Percentiles rank a stretch among this genome's conserved stretches.
Conservation (phyloP, 106 monocot species). For the Allium cepa region DNA sequence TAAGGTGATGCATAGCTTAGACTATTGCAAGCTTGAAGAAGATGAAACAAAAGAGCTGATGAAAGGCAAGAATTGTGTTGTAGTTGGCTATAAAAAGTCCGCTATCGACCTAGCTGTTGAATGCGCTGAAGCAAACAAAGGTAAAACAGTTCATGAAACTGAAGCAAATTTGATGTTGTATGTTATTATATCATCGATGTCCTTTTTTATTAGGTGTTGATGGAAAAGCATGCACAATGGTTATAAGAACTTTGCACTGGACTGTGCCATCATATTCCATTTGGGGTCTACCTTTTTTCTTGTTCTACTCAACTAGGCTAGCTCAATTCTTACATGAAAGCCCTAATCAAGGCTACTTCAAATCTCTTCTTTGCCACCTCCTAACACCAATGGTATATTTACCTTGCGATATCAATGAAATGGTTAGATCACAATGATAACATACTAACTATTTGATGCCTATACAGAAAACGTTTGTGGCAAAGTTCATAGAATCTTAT, state of each 20-base stretch:
- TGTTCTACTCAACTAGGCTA: conserved; percentile 49
- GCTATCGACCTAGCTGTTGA: conserved; percentile 80
- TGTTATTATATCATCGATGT: background rate
- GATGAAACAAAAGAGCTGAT: conserved; percentile 34
- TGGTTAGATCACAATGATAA: background rate
- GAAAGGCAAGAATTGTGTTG: conserved; percentile 73
- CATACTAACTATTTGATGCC: background rate
- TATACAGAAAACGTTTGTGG: conserved; percentile 49
- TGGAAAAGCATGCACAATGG: conserved; percentile 66
- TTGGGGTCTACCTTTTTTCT: conserved; percentile 60
- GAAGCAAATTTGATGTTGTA: background rate
- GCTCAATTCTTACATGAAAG: conserved; percentile 52
- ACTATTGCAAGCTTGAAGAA: conserved; percentile 72
- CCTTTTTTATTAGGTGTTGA: conserved; percentile 25
- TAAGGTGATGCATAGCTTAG: conserved; percentile 67
- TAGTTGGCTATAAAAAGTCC: conserved; percentile 86
- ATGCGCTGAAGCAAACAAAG: conserved; percentile 72
- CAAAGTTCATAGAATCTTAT: conserved; percentile 79
- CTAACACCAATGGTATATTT: conserved; percentile 38
- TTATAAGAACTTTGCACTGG: conserved; percentile 62
- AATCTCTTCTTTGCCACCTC: conserved; percentile 37
- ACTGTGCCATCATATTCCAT: conserved; percentile 62
- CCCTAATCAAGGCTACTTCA: conserved; percentile 43
- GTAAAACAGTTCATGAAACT: conserved; percentile 10
- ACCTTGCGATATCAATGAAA: background rate